phyloP scores from a whole-genome alignment of 768 basidiomycete genomes.

The Suillus subaureus region DNA sequence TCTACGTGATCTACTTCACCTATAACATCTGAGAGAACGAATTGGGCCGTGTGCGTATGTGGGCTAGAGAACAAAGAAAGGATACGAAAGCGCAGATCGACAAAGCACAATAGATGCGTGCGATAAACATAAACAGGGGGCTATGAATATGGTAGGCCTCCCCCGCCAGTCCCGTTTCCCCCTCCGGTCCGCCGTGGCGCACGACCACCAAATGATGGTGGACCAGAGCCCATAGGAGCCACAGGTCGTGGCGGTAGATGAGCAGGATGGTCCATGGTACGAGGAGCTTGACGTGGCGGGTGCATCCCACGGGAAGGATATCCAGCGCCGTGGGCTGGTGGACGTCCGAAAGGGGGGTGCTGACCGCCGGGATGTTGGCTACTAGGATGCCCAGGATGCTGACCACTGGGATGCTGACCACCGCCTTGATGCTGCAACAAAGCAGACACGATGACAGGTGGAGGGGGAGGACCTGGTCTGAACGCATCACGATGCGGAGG shows the following conservation, averaged over 20 bases:
- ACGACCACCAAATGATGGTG: conserved; percentile 12
- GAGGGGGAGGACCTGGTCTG: conserved; percentile 31
- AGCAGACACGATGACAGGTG: conserved; percentile 30
- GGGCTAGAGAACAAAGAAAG: background rate
- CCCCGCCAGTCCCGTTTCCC: conserved; percentile 17
- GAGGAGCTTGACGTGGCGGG: conserved; percentile 1
- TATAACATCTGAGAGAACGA: background rate
- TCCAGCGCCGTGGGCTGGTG: conserved; percentile 3
- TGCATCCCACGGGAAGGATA: conserved; percentile 1
- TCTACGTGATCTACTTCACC: background rate
- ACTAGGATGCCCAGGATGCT: conserved; percentile 7
- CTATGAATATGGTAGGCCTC: conserved; percentile 34
- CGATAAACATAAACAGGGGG: background rate
- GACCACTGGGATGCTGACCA: background rate
- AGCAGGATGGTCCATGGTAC: conserved; percentile 7
- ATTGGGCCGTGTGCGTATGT: background rate
- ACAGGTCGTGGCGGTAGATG: conserved; percentile 25
- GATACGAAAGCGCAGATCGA: conserved; percentile 1
- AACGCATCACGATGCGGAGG: conserved; percentile 39
- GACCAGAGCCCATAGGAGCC: conserved; percentile 19
- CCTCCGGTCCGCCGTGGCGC: conserved; percentile 20
- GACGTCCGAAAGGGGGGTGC: conserved; percentile 7
- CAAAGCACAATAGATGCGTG: conserved; percentile 7
- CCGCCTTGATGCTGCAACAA: conserved; percentile 29
- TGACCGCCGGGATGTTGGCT: conserved; percentile 12